These are phyloP conservation scores for Jamesozyma hellenica DNA, from an alignment of 805 yeast genomes.

Conservation along the genomic window DNA sequence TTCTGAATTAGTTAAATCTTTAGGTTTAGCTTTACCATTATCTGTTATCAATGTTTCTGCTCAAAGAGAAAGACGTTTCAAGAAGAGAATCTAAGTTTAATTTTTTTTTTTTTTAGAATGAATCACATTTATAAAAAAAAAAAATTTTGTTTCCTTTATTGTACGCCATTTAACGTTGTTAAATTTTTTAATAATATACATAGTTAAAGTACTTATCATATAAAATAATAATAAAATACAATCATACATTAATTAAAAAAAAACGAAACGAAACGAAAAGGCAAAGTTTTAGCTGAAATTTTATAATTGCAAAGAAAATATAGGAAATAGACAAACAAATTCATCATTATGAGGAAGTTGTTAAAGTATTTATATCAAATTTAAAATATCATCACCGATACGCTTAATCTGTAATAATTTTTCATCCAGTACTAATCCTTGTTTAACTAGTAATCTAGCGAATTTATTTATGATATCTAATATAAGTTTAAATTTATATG, in stretches of 20 bases:
- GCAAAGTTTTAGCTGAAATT: no score
- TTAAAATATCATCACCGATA: constrained; percentile 35
- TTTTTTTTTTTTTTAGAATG: no score
- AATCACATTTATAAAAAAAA: no score
- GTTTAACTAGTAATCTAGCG: constrained; percentile 26
- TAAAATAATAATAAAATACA: neutral
- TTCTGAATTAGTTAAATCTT: constrained; percentile 84
- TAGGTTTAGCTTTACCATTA: constrained; percentile 85
- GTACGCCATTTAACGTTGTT: no score
- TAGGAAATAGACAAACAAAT: no score
- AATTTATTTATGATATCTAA: constrained; percentile 32
- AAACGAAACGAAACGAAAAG: no score
- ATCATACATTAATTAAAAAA: neutral
- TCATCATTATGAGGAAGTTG: no score
- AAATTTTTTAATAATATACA: no score
- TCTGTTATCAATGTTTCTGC: constrained; percentile 79
- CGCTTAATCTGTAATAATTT: constrained; percentile 32
- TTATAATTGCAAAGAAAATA: no score
- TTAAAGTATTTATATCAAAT: constrained; percentile 28
- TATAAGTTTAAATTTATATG: constrained; percentile 31
- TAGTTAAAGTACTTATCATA: no score
- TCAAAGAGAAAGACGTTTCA: constrained; percentile 87
- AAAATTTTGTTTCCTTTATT: no score
- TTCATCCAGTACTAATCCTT: constrained; percentile 27
- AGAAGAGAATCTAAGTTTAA: constrained; percentile 80